phyloP scores from a whole-genome alignment of 495 filamentous ascomycete species.

The Neurospora tetrasperma region DNA sequence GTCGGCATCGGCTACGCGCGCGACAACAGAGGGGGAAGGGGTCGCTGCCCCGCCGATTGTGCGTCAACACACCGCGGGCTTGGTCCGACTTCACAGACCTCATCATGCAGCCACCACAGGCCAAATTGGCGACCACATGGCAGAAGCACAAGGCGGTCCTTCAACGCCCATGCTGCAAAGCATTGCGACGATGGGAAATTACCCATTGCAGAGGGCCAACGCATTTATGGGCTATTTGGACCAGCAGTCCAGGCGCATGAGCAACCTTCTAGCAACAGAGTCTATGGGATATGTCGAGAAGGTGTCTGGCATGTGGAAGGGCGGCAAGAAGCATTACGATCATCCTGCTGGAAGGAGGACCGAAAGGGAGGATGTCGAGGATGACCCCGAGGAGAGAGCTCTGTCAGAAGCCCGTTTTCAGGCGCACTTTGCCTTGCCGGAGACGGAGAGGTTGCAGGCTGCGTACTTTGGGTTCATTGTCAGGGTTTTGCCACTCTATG shows the following conservation, averaged over 20 bases:
- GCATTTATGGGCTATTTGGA: constrained; percentile 77
- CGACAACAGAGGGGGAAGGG: constrained; percentile 3
- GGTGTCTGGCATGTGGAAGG: constrained; percentile 95
- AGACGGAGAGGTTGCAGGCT: constrained; percentile 76
- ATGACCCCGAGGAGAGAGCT: constrained; percentile 51
- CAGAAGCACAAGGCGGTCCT: constrained; percentile 19
- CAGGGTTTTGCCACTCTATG: constrained; percentile 84
- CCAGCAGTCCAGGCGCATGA: constrained; percentile 65
- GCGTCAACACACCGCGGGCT: constrained; percentile 10
- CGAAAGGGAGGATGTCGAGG: constrained; percentile 47
- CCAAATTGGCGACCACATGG: constrained; percentile 22
- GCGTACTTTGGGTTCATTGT: constrained; percentile 84
- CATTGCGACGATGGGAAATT: constrained; percentile 61
- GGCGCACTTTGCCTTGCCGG: constrained; percentile 78
- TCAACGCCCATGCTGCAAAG: constrained; percentile 56
- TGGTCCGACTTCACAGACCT: constrained; percentile 4
- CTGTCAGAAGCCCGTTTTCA: constrained; percentile 68
- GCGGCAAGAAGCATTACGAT: constrained; percentile 79
- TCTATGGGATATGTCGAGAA: constrained; percentile 98
- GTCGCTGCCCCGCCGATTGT: background rate
- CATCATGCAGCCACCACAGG: constrained; percentile 27
- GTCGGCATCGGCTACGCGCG: constrained; percentile 29
- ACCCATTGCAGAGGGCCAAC: constrained; percentile 78
- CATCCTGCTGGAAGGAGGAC: constrained; percentile 59
- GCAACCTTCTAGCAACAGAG: constrained; percentile 74